These are phyloP conservation scores for Arctium lappa DNA, from an alignment of 129 eudicot genomes.

Conservation along the genomic window DNA sequence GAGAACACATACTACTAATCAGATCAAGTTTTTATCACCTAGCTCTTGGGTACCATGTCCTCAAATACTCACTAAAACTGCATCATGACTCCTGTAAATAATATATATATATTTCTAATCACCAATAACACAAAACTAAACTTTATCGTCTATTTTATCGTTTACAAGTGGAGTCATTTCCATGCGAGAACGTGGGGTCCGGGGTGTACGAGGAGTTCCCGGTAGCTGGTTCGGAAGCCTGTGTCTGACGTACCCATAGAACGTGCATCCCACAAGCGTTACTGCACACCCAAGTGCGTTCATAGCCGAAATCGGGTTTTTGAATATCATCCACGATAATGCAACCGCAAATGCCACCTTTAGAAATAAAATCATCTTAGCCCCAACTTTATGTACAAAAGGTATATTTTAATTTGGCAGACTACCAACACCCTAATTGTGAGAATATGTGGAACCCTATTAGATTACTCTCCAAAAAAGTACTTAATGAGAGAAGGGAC, in stretches of 20 bases:
- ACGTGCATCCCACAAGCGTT: slow-evolving; percentile 88
- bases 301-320: slow-evolving; percentile 80
- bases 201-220: slow-evolving; percentile 79
- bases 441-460: not conserved
- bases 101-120: slow-evolving; percentile 22
- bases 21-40: slow-evolving; percentile 14
- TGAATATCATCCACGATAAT: slow-evolving; percentile 86
- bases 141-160: slow-evolving; percentile 88
- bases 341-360: slow-evolving; percentile 98
- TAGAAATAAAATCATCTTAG: not conserved
- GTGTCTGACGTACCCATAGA: slow-evolving; percentile 92
- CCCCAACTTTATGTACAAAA: not conserved
- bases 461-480: not conserved
- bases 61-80: slow-evolving; percentile 18
- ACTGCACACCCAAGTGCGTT: slow-evolving; percentile 81
- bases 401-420: not conserved
- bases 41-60: not conserved
- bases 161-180: slow-evolving; percentile 77
- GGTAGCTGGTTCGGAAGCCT: slow-evolving; percentile 68
- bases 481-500: not conserved
- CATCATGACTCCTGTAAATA: slow-evolving; percentile 24
- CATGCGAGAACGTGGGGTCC: slow-evolving; percentile 61
- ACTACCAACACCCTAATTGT: not conserved
- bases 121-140: slow-evolving; percentile 35
- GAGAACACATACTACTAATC: slow-evolving; percentile 20